Percentiles rank a stretch among this genome's conserved stretches.
These are phyloP conservation scores for Malus asiatica DNA, from an alignment of 306 rosid species.

Conservation along the genomic window DNA sequence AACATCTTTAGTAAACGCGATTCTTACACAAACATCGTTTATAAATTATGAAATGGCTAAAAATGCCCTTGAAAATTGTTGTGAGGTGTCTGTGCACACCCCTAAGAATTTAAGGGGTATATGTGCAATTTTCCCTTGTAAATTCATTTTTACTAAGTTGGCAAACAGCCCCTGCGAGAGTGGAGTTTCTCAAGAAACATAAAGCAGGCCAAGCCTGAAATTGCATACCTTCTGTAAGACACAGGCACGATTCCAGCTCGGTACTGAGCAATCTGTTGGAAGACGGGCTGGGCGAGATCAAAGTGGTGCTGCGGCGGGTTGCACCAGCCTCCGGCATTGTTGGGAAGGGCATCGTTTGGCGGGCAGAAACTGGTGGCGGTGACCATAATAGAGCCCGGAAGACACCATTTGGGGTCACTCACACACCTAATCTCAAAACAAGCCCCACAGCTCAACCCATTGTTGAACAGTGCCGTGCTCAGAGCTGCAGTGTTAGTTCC, in stretches of 20 bases:
- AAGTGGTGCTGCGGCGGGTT: conserved; percentile 79
- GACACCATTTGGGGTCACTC: conserved; percentile 58
- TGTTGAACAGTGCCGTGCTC: conserved; percentile 71
- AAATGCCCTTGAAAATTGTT: too few species aligned
- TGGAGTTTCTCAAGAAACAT: background rate
- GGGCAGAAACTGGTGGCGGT: conserved; percentile 85
- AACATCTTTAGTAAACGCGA: too few species aligned
- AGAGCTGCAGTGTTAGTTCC: conserved; percentile 71
- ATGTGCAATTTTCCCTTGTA: background rate
- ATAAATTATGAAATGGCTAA: too few species aligned
- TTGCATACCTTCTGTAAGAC: conserved; percentile 46
- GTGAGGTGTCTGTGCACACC: too few species aligned
- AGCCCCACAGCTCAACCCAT: conserved; percentile 68
- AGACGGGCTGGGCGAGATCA: conserved; percentile 70
- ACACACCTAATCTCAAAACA: conserved; percentile 66
- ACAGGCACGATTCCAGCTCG: conserved; percentile 73
- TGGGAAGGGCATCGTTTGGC: conserved; percentile 61
- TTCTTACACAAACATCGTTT: too few species aligned
- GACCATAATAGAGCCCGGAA: conserved; percentile 40
- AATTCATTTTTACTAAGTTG: background rate
- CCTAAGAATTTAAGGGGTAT: too few species aligned
- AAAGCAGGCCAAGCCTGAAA: background rate
- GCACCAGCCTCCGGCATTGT: conserved; percentile 80
- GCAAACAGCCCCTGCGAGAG: background rate
- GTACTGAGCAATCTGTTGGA: conserved; percentile 55